Conservation (phyloP, 2,329 filamentous ascomycete species). For the Aureobasidium pullulans region DNA sequence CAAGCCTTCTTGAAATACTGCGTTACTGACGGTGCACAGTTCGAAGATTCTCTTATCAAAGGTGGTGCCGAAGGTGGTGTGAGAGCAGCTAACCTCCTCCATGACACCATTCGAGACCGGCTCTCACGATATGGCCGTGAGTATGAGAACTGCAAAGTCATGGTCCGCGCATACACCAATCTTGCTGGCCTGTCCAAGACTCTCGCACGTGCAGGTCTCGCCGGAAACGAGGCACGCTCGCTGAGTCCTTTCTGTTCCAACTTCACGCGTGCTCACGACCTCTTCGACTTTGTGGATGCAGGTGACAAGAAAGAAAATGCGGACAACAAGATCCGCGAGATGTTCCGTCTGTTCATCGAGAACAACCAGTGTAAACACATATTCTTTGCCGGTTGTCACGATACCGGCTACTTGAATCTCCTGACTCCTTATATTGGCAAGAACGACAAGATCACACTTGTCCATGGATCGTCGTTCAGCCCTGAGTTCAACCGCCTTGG, state of each 20-base stretch:
- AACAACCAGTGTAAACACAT: constrained; percentile 58
- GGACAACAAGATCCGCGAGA: constrained; percentile 52
- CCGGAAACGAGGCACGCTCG: constrained; percentile 45
- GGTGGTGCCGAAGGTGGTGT: constrained; percentile 44
- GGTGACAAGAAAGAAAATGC: constrained; percentile 54
- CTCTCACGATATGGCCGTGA: constrained; percentile 38
- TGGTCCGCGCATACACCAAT: constrained; percentile 42
- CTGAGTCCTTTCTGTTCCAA: constrained; percentile 48
- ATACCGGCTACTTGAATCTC: constrained; percentile 51
- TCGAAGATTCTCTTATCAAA: constrained; percentile 26
- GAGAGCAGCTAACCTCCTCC: constrained; percentile 47
- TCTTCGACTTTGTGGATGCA: constrained; percentile 57
- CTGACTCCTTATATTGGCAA: constrained; percentile 46
- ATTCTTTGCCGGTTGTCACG: constrained; percentile 56
- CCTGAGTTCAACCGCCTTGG: constrained; percentile 46
- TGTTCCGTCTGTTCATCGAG: constrained; percentile 46
- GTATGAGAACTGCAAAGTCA: constrained; percentile 45
- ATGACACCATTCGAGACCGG: constrained; percentile 43
- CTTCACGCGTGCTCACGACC: constrained; percentile 50
- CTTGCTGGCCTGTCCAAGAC: constrained; percentile 39
- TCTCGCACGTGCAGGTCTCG: constrained; percentile 42
- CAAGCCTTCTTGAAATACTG: not conserved
- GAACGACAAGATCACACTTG: constrained; percentile 45
- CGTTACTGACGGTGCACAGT: constrained; percentile 13
- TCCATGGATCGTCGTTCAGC: constrained; percentile 46